Base-by-base conservation (phyloP, 768 basidiomycete species). In the Porpolomopsis calyptriformis region DNA sequence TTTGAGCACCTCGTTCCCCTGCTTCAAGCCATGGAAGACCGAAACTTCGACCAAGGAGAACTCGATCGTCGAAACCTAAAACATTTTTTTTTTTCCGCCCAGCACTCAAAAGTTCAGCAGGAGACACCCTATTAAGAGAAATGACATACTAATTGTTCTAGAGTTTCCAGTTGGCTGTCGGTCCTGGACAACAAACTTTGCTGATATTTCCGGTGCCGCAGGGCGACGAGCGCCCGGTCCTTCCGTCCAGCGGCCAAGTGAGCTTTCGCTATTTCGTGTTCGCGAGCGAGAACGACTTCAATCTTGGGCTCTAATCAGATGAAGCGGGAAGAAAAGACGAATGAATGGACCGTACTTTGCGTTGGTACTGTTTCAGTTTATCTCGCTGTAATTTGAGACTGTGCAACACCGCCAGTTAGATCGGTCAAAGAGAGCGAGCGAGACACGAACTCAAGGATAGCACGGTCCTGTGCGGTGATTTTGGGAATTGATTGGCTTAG, bases 351-450 rank as follows among this genome's bases (percentile, higher is more conserved):
- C 71, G 23, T 47, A 88, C 94, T 76, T 84, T 84, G 70, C 82
- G 89, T 75, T 94, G 96, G 59, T 98, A 99, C 61, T 93, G 88
- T 61, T 77, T 85, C 50, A 99, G 67, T 63, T 93, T 97, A 66
- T 99, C 96, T 26, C 96, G 76, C 62, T 99, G 96, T 38, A 96
- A 64, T 65, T 99, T 98, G 53, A 99, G 75, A 60, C 94, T 97
- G 62, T 24, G 58, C 43, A 34, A 2, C 5, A 12, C 22, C 26
- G 20, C 29, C 45, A 47, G 31, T 43, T 38, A 9, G 38, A 41
- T 52, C 22, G 23, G 16, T 49, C 40, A 52, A 46, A 39, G 8
- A 48, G 43, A 34, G 31, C 38, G 11, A 40, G 47, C 45, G 42
- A 48, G 22, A 49, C 47, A 74, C 87, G 61, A 52, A 98, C 94